A percentile compares a stretch with the other conserved stretches of the same genome.
Conservation (phyloP, 495 filamentous ascomycete genomes). For the Hyaloscypha bicolor region DNA sequence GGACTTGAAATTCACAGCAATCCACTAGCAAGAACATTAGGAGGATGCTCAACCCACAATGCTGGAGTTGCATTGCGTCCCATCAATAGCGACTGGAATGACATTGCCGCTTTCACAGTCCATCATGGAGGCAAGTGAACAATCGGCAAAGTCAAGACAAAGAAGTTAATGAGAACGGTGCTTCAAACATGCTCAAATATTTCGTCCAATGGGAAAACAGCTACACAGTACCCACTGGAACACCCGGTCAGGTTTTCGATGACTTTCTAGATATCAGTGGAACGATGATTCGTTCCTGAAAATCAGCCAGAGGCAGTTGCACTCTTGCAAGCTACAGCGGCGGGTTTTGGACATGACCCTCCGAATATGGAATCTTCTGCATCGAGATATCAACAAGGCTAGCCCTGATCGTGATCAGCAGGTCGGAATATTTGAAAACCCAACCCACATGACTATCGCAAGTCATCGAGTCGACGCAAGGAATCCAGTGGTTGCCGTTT, state of each 20-base stretch:
- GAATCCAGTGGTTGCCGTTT: slow-evolving; percentile 38
- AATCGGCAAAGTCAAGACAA: no score
- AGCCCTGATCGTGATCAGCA: not conserved
- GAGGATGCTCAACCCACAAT: slow-evolving; percentile 50
- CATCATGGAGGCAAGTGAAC: no score
- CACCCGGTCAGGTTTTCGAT: not conserved
- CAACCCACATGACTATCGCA: slow-evolving; percentile 36
- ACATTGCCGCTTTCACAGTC: no score
- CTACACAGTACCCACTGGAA: not conserved
- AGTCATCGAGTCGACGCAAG: slow-evolving; percentile 3
- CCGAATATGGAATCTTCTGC: not conserved
- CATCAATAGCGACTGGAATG: slow-evolving; percentile 46
- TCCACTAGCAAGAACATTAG: slow-evolving; percentile 48
- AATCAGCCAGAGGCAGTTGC: not conserved
- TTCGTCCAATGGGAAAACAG: not conserved
- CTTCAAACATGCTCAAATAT: slow-evolving; percentile 1
- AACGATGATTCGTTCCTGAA: not conserved
- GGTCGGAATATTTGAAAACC: not conserved
- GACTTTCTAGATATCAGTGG: not conserved
- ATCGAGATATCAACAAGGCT: not conserved
- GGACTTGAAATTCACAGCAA: slow-evolving; percentile 60
- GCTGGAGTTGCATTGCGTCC: slow-evolving; percentile 45
- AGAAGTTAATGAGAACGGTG: no score
- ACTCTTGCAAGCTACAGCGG: not conserved
- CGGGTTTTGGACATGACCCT: no score